phyloP scores from a whole-genome alignment of 306 rosid genomes.

The Notholithocarpus densiflorus region DNA sequence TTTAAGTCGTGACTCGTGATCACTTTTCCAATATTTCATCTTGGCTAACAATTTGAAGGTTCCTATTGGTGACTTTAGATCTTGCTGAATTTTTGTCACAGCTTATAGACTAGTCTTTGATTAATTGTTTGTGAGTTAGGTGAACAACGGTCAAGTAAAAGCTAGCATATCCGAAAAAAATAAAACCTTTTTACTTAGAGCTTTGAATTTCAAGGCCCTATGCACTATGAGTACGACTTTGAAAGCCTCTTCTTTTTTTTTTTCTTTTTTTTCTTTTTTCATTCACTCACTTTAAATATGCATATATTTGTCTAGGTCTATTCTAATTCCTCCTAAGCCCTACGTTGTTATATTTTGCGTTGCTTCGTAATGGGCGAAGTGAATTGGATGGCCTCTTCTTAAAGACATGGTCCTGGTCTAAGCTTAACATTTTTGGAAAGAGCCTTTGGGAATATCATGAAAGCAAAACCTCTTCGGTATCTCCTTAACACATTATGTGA shows the following conservation, averaged over 20 bases:
- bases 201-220: background rate
- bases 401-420: background rate
- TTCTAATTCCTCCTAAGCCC: background rate
- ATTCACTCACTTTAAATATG: background rate
- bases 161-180: slow-evolving; percentile 8
- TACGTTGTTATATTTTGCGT: background rate
- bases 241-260: background rate
- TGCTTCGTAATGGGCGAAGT: background rate
- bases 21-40: too few relatives aligned
- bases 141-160: background rate
- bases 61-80: too few relatives aligned
- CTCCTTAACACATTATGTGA: background rate
- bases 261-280: too few relatives aligned
- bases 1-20: too few relatives aligned
- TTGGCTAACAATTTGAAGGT: too few relatives aligned
- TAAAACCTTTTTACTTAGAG: background rate
- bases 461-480: background rate
- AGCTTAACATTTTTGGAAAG: background rate
- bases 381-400: background rate
- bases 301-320: background rate
- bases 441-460: background rate
- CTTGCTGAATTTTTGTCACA: background rate
- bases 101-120: background rate
- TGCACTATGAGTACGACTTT: background rate
- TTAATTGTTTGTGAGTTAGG: slow-evolving; percentile 8